Conservation (phyloP, 2,329 filamentous ascomycete species). For the Aspergillus ibericus region DNA sequence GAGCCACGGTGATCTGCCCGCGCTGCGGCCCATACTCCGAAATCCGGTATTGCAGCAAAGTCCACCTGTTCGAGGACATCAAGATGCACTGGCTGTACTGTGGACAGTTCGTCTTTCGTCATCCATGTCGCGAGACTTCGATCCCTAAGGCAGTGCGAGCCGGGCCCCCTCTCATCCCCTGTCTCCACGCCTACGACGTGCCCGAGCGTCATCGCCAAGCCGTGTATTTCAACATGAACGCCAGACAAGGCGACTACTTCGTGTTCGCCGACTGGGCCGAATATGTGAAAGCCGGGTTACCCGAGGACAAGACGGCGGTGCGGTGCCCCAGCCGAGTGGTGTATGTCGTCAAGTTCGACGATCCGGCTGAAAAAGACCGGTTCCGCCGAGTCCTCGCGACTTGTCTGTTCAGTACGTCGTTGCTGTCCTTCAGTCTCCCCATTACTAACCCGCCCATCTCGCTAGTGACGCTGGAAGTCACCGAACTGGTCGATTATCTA, state of each 20-base stretch:
- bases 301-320: conserved; percentile 8
- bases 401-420: conserved; percentile 30
- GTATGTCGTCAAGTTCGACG: conserved; percentile 23
- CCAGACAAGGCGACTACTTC: conserved; percentile 34
- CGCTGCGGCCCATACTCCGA: conserved; percentile 41
- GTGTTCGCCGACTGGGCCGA: conserved; percentile 34
- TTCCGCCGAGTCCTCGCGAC: conserved; percentile 36
- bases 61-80: conserved; percentile 37
- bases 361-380: conserved; percentile 30
- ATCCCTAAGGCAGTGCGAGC: conserved; percentile 22
- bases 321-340: conserved; percentile 28
- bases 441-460: conserved; percentile 3
- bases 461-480: conserved; percentile 29
- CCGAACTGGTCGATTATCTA: conserved; percentile 29
- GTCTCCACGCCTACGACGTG: conserved; percentile 28
- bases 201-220: conserved; percentile 41
- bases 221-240: conserved; percentile 29
- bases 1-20: conserved; percentile 37
- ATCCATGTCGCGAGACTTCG: conserved; percentile 20
- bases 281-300: conserved; percentile 11
- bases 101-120: conserved; percentile 19
- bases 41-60: conserved; percentile 40
- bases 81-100: conserved; percentile 38
- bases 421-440: not conserved
- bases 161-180: conserved; percentile 29